A percentile compares a stretch with the other conserved stretches of the same genome.
These are phyloP conservation scores for Pseudonitzschia multiseries DNA, from an alignment of 108 stramenopile species.

Conservation along the genomic window DNA sequence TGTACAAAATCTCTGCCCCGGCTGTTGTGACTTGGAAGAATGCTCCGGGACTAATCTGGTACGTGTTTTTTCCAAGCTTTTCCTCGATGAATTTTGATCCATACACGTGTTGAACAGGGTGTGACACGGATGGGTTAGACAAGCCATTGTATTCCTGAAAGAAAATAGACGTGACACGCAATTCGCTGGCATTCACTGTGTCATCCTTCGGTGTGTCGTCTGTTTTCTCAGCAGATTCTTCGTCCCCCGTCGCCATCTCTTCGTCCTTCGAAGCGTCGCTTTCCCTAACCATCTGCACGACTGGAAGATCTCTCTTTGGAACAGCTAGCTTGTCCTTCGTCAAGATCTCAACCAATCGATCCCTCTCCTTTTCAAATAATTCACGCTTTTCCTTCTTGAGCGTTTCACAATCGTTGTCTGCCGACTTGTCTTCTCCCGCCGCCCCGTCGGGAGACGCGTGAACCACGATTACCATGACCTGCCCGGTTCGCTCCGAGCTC, in stretches of 20 bases:
- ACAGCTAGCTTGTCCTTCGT: conserved; percentile 33
- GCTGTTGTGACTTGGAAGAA: conserved; percentile 95
- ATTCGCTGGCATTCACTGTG: background rate
- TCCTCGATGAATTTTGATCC: conserved; percentile 75
- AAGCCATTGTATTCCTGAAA: conserved; percentile 84
- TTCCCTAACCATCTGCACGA: conserved; percentile 17
- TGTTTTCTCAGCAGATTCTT: conserved; percentile 2
- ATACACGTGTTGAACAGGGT: conserved; percentile 78
- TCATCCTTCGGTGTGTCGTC: background rate
- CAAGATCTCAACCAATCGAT: conserved; percentile 50
- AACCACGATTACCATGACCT: conserved; percentile 71
- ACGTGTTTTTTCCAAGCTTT: conserved; percentile 70
- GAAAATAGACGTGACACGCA: conserved; percentile 68
- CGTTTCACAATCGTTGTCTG: conserved; percentile 35
- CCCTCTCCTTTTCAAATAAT: conserved; percentile 60
- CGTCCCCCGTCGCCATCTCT: conserved; percentile 24
- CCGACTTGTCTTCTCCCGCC: conserved; percentile 42
- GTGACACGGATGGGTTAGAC: conserved; percentile 67
- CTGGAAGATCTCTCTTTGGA: conserved; percentile 30
- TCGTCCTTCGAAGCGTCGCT: conserved; percentile 15
- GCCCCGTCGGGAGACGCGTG: conserved; percentile 68
- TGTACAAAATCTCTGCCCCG: conserved; percentile 85
- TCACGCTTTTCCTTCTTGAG: conserved; percentile 9
- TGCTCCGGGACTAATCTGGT: conserved; percentile 90
- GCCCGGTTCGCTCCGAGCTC: conserved; percentile 53